Evolutionary conservation across 2,329 filamentous ascomycete species (phyloP), one percentile per base, ranked within the genome.

Genomic region (Knufia petricola): DNA sequence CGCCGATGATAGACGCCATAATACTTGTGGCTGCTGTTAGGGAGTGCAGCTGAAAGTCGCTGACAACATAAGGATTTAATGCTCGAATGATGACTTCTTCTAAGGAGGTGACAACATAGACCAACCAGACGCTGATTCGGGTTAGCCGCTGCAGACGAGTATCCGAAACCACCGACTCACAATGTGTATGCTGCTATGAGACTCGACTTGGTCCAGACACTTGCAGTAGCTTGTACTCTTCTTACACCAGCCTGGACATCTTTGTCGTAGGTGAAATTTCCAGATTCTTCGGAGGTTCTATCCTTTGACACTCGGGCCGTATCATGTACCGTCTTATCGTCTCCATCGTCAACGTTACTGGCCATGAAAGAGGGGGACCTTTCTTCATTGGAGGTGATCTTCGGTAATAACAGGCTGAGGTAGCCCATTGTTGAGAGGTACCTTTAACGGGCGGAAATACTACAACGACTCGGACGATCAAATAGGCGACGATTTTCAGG

Each of bases 1-100:
- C 79, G 23, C 70, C 71, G 36, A 81, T 72, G 30, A 80, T 63
- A 52, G 62, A 69, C 13, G 75, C 66, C 42, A 81, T 67, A 52
- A 81, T 72, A 30, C 61, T 60, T 8, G 75, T 76, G 6, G 74
- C 69, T 1, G 74, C 66, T 1, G 73, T 69, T 43, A 79, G 63
- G 1, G 75, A 76, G 56, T 79, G 76, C 8, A 65, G 58, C 21
- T 66, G 53, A 54, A 74, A 80, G 21, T 64, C 65, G 54, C 70
- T 75, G 28, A 73, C 76, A 37, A 75, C 70, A 55, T 69, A 76
- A 10, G 71, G 69, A 3, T 61, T 65, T 36, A 76, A 55, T 41
- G 64, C 63, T 17, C 58, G 55, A 15, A 66, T 58, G 36, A 65
- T 62, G 12, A 55, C 59, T 19, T 59, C 56, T 48, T 65, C 59